Percentiles rank a stretch among this genome's conserved stretches.
Evolutionary conservation across 1,284 basidiomycete genomes (phyloP).

Genomic region (Neotropicomus parvogracilis): DNA sequence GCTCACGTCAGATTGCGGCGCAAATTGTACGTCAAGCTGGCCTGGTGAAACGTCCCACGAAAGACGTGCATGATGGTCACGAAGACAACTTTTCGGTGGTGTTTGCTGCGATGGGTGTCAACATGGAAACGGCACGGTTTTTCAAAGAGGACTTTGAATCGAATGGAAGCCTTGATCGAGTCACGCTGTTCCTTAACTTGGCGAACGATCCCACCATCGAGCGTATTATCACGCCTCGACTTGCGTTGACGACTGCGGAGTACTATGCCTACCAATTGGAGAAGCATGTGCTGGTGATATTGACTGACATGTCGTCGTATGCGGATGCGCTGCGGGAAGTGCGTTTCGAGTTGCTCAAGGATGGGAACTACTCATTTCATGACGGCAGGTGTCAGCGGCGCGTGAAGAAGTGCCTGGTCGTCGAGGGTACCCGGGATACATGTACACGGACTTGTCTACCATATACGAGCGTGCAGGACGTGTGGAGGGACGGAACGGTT

Average conservation of each 20-base stretch:
- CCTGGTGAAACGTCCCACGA: conserved; percentile 91
- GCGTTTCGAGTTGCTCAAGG: conserved; percentile 20
- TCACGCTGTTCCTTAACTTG: conserved; percentile 97
- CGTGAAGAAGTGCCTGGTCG: conserved; percentile 99
- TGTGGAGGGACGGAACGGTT: conserved; percentile 96
- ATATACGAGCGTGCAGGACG: conserved; percentile 99
- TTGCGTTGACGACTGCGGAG: conserved; percentile 97
- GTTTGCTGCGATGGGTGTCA: conserved; percentile 99
- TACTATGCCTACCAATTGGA: conserved; percentile 99
- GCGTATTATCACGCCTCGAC: conserved; percentile 98
- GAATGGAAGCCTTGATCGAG: conserved; percentile 96
- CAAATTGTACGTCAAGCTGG: conserved; percentile 99
- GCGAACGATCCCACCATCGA: conserved; percentile 99
- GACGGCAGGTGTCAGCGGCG: conserved; percentile 84
- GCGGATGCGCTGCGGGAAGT: conserved; percentile 97
- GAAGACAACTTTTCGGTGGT: conserved; percentile 99
- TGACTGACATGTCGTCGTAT: conserved; percentile 99
- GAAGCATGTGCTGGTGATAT: conserved; percentile 98
- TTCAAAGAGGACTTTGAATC: conserved; percentile 99
- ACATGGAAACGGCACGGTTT: conserved; percentile 99
- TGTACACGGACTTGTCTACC: conserved; percentile 98
- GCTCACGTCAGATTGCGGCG: conserved; percentile 80
- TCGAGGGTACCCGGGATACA: conserved; percentile 99
- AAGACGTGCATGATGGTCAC: conserved; percentile 97
- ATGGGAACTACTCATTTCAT: conserved; percentile 15